Conservation (phyloP, 1,139 yeast species). For the Taiozyma sp. region DNA sequence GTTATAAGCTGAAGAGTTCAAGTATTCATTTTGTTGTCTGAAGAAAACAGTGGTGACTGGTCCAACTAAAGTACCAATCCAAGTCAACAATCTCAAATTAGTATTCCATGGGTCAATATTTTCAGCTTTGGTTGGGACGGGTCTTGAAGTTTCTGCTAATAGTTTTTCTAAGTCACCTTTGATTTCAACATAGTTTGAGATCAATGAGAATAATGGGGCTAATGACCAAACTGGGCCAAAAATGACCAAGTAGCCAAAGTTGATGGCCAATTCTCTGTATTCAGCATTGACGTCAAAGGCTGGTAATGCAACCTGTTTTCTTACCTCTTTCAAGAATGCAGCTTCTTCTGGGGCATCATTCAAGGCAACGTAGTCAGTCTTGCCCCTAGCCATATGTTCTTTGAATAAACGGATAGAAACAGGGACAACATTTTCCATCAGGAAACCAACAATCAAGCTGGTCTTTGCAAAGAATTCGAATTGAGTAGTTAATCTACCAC, state of each 20-base stretch:
- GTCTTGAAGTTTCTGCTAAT: slow-evolving; percentile 47
- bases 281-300: slow-evolving; percentile 68
- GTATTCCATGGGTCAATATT: slow-evolving; percentile 76
- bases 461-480: slow-evolving; percentile 75
- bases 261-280: slow-evolving; percentile 66
- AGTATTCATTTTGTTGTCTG: slow-evolving; percentile 35
- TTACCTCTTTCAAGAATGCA: slow-evolving; percentile 49
- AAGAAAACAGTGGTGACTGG: slow-evolving; percentile 76
- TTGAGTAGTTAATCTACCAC: slow-evolving; percentile 64
- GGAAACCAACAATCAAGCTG: slow-evolving; percentile 65
- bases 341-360: slow-evolving; percentile 52
- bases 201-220: slow-evolving; percentile 65
- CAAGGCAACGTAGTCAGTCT: slow-evolving; percentile 24
- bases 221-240: slow-evolving; percentile 93
- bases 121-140: slow-evolving; percentile 64
- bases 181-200: slow-evolving; percentile 58
- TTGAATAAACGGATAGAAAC: slow-evolving; percentile 32
- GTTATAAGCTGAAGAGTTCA: slow-evolving; percentile 27
- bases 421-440: slow-evolving; percentile 61
- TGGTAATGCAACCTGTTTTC: slow-evolving; percentile 50
- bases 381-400: slow-evolving; percentile 22
- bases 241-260: slow-evolving; percentile 77
- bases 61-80: slow-evolving; percentile 71
- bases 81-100: slow-evolving; percentile 59
- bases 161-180: slow-evolving; percentile 42